Conservation (phyloP, 1,139 yeast species). For the Kodamaea arcana region DNA sequence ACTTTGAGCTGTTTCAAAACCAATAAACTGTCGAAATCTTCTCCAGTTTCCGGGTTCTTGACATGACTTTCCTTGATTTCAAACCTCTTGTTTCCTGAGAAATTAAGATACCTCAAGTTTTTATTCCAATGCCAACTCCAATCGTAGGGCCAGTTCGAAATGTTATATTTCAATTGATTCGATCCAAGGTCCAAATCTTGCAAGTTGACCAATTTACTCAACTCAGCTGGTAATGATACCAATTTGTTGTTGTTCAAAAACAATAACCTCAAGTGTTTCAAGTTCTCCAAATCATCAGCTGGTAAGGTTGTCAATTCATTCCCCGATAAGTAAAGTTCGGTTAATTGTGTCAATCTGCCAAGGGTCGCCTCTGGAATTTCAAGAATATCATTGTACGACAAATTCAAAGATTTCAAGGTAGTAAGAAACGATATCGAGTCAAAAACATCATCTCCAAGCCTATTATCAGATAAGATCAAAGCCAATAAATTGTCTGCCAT, state of each 20-base stretch:
- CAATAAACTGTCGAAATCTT: slow-evolving; percentile 72
- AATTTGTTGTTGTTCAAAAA: slow-evolving; percentile 81
- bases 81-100: slow-evolving; percentile 88
- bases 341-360: slow-evolving; percentile 52
- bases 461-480: slow-evolving; percentile 77
- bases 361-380: slow-evolving; percentile 79
- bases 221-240: slow-evolving; percentile 84
- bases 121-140: slow-evolving; percentile 96
- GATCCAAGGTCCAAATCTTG: slow-evolving; percentile 86
- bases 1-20: slow-evolving; percentile 67
- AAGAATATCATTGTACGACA: slow-evolving; percentile 77
- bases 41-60: slow-evolving; percentile 42
- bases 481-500: slow-evolving; percentile 51
- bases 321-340: slow-evolving; percentile 79
- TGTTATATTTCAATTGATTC: slow-evolving; percentile 84
- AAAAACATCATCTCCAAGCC: slow-evolving; percentile 74
- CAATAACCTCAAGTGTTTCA: slow-evolving; percentile 56
- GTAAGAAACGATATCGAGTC: slow-evolving; percentile 59
- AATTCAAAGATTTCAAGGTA: slow-evolving; percentile 61
- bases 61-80: slow-evolving; percentile 70
- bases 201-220: slow-evolving; percentile 63
- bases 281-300: slow-evolving; percentile 72
- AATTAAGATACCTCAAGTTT: slow-evolving; percentile 73
- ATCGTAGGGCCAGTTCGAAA: slow-evolving; percentile 91
- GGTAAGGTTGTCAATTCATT: slow-evolving; percentile 77